Percentiles rank a stretch among this genome's conserved stretches.
Conservation (phyloP, 2,329 filamentous ascomycete genomes). For the Penicillium sp. region DNA sequence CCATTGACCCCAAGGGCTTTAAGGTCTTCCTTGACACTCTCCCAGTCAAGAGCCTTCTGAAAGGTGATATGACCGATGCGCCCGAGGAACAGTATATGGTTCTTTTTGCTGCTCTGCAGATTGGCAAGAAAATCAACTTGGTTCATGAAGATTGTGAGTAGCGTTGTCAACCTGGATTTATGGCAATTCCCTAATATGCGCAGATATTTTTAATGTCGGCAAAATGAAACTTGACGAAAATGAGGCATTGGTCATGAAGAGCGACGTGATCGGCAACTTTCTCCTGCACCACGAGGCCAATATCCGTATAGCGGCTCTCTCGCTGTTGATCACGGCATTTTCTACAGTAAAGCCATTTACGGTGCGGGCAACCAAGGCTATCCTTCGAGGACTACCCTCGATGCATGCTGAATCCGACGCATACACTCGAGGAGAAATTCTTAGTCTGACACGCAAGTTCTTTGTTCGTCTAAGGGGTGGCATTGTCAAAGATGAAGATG, state of each 20-base stretch:
- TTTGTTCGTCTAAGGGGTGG: conserved; percentile 72
- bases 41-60: conserved; percentile 53
- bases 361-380: conserved; percentile 57
- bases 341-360: conserved; percentile 74
- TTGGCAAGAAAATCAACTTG: conserved; percentile 68
- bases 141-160: conserved; percentile 65
- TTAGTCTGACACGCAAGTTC: conserved; percentile 72
- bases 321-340: conserved; percentile 73
- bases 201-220: conserved; percentile 31
- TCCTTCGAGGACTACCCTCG: conserved; percentile 65
- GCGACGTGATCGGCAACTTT: conserved; percentile 39
- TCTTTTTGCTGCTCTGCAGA: conserved; percentile 66
- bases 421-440: conserved; percentile 78
- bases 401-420: conserved; percentile 83
- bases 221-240: conserved; percentile 13
- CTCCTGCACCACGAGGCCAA: conserved; percentile 55
- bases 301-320: conserved; percentile 76
- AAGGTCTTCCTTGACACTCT: conserved; percentile 57
- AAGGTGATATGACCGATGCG: conserved; percentile 47
- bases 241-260: conserved; percentile 34
- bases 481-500: conserved; percentile 45
- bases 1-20: conserved; percentile 36
- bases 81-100: conserved; percentile 58
- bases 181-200: conserved; percentile 12
- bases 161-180: conserved; percentile 4